These are phyloP conservation scores for Thelonectria blattea DNA, from an alignment of 2,329 filamentous ascomycete genomes.

Conservation along the genomic window DNA sequence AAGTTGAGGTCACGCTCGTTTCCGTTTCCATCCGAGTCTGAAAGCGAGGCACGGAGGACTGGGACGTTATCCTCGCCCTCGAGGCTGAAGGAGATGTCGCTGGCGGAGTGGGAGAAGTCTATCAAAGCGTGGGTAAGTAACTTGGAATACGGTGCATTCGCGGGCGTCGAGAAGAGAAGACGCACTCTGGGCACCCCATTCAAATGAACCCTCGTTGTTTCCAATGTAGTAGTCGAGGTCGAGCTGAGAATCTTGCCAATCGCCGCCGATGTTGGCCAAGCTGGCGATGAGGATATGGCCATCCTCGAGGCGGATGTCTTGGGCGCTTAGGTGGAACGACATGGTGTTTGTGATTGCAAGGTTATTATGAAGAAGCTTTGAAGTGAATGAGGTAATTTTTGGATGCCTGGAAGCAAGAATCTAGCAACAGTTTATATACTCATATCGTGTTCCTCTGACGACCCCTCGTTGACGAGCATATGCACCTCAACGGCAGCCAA, in stretches of 20 bases:
- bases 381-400: background rate
- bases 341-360: background rate
- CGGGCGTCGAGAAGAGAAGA: background rate
- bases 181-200: conserved; percentile 47
- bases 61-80: conserved; percentile 59
- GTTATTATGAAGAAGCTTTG: background rate
- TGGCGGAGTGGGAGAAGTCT: conserved; percentile 54
- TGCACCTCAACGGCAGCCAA: background rate
- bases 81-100: conserved; percentile 53
- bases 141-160: background rate
- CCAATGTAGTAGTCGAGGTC: conserved; percentile 56
- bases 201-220: conserved; percentile 55
- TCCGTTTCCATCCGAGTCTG: conserved; percentile 49
- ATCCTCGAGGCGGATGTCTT: conserved; percentile 54
- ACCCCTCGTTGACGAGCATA: background rate
- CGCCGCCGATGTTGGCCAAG: conserved; percentile 48
- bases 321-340: conserved; percentile 53
- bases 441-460: background rate
- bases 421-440: background rate
- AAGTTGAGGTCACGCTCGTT: conserved; percentile 59
- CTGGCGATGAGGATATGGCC: conserved; percentile 52
- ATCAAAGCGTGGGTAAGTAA: background rate
- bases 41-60: conserved; percentile 59
- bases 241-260: conserved; percentile 50
- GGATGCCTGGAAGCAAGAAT: background rate